Evolutionary conservation across 768 basidiomycete genomes (phyloP), one percentile per base, ranked within the genome.

Genomic region (Leccinum aurantiacum): DNA sequence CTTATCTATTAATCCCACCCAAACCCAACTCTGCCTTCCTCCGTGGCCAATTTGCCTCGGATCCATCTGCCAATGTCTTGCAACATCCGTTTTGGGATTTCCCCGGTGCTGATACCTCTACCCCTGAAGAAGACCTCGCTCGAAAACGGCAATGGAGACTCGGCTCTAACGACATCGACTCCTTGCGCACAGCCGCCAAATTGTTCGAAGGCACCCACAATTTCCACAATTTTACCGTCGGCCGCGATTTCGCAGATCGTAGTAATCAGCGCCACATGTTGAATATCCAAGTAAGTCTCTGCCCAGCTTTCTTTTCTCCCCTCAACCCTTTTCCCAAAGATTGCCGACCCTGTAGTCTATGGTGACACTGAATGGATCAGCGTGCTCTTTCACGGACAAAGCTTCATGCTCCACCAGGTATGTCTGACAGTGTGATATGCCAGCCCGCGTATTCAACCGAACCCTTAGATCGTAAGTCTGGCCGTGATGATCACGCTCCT

Each of bases 361-460:
- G 93, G 91, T 22, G 88, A 87, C 41, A 95, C 91, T 2, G 96
- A 99, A 69, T 98, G 96, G 95, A 85, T 98, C 48, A 90, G 90
- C 49, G 87, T 98, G 19, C 79, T 90, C 60, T 90, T 97, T 71
- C 94, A 98, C 70, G 97, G 96, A 0, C 97, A 99, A 74, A 95
- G 93, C 67, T 99, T 99, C 74, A 98, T 99, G 97, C 76, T 99
- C 56, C 96, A 99, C 74, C 97, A 99, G 80, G 95, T 95, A 67
- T 56, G 81, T 76, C n/a, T 33, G 69, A 64, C 50, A 50, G 8
- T 51, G 37, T 44, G 59, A 27, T 22, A 13, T 33, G 27, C 25
- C 19, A 46, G 14, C 15, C 9, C 6, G 3, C 33, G 41, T 60
- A 65, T 59, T 66, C 71, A 58, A 58, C 50, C 59, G 54, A 48